Percentiles rank a stretch among this genome's conserved stretches.
These are phyloP conservation scores for Thyridium curvatum DNA, from an alignment of 2,329 filamentous ascomycete species.

Conservation along the genomic window DNA sequence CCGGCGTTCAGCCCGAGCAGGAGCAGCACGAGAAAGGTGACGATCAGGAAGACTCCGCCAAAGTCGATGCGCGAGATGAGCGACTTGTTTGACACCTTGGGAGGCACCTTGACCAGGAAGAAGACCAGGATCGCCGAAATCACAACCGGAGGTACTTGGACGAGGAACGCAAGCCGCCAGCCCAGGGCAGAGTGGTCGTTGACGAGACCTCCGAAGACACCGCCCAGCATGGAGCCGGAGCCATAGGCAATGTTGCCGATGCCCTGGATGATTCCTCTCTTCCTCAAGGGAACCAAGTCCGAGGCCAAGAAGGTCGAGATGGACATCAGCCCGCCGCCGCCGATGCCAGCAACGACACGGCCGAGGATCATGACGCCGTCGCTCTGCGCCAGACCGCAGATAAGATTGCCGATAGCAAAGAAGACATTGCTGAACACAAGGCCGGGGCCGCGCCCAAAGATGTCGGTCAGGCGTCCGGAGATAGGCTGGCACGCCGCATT, in stretches of 20 bases:
- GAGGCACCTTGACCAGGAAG: slow-evolving; percentile 65
- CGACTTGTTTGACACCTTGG: slow-evolving; percentile 65
- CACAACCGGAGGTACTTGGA: slow-evolving; percentile 71
- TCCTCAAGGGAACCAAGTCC: slow-evolving; percentile 67
- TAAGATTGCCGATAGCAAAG: slow-evolving; percentile 73
- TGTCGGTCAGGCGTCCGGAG: slow-evolving; percentile 80
- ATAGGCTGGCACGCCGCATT: slow-evolving; percentile 84
- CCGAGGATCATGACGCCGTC: slow-evolving; percentile 69
- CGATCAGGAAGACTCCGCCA: slow-evolving; percentile 60
- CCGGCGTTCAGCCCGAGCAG: slow-evolving; percentile 76
- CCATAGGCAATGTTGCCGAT: slow-evolving; percentile 81
- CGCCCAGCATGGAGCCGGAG: slow-evolving; percentile 71
- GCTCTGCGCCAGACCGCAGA: slow-evolving; percentile 67
- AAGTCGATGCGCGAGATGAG: slow-evolving; percentile 77
- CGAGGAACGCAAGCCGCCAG: slow-evolving; percentile 69
- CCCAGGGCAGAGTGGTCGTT: slow-evolving; percentile 59
- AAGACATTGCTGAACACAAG: slow-evolving; percentile 74
- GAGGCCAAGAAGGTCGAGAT: slow-evolving; percentile 67
- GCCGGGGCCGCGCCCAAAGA: slow-evolving; percentile 74
- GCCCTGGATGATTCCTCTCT: slow-evolving; percentile 74
- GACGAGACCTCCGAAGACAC: slow-evolving; percentile 74
- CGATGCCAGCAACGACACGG: slow-evolving; percentile 73
- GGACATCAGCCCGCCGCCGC: slow-evolving; percentile 72
- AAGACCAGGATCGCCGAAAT: slow-evolving; percentile 63
- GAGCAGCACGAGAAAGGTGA: slow-evolving; percentile 63